Evolutionary conservation across 495 filamentous ascomycete genomes (phyloP), one percentile per base, ranked within the genome.

Genomic region (Acidomyces sp.): DNA sequence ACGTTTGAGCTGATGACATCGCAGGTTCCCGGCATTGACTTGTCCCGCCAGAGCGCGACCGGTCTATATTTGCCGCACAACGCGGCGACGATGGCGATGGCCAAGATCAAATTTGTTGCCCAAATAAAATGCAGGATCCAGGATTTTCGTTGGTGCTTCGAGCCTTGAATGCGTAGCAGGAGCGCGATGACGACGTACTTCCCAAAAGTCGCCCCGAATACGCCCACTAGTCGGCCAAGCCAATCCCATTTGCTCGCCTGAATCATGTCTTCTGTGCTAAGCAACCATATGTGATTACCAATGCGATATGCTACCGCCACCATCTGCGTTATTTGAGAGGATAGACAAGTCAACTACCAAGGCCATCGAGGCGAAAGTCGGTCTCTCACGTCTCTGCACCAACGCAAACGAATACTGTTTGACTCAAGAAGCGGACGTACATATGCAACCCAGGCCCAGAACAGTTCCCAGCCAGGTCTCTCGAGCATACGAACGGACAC

Each of bases 151-250:
- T 37, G 43, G 17, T 42, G 24, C 11, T 49, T 54, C 16, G 52
- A 28, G n/a, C 38, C 41, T 37, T 61, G 58, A 9, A 61, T 49
- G 7, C 52, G 39, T 6, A 59, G 40, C 5, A 61, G 41, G n/a
- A 61, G 55, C 6, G 58, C 47, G 37, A 59, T 56, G n/a, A 61
- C 52, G 12, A 55, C 55, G 19, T 48, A 50, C 25, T 56, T 51
- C 0, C 55, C 57, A 28, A 55, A 45, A 1, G 47, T 53, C 13
- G 55, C 31, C 13, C 49, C 43, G 11, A 51, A 28, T 12, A 61
- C 53, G 0, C 52, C 46, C 2, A 64, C 35, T 1, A 56, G 27
- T 34, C 61, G 60, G 18, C 55, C 57, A 4, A 59, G 43, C 58
- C 60, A 62, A 19, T 47, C 48, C 53, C 54, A 62, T 26, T 55